A percentile compares a stretch with the other conserved stretches of the same genome.
Conservation (phyloP, 306 rosid genomes). For the Corylus heterophylla region DNA sequence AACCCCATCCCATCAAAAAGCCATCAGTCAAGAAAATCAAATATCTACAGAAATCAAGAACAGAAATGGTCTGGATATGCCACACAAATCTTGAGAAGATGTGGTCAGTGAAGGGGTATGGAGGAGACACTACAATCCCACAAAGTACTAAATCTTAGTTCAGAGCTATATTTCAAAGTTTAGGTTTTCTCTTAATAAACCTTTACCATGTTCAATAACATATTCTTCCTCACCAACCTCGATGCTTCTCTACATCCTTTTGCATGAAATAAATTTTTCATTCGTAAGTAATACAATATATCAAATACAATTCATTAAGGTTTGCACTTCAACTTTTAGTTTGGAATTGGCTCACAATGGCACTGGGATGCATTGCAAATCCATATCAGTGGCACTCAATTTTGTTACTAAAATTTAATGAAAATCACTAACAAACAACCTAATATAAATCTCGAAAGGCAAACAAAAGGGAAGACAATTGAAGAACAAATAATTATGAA, state of each 20-base stretch:
- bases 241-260: neutral
- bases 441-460: neutral
- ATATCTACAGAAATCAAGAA: neutral
- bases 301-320: neutral
- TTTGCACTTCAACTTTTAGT: neutral
- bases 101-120: neutral
- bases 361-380: slow-evolving; percentile 1
- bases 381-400: neutral
- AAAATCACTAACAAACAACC: neutral
- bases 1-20: neutral
- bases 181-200: neutral
- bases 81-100: neutral
- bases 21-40: neutral
- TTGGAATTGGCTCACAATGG: neutral
- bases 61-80: neutral
- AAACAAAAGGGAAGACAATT: neutral
- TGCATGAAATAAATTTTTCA: neutral
- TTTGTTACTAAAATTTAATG: neutral
- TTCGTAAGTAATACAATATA: neutral
- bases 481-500: neutral
- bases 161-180: neutral
- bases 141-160: neutral
- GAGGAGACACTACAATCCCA: neutral
- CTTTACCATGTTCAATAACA: neutral
- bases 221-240: neutral